Evolutionary conservation across 129 eudicot species (phyloP), one percentile per base, ranked within the genome.

Genomic region (Helianthus annuus): DNA sequence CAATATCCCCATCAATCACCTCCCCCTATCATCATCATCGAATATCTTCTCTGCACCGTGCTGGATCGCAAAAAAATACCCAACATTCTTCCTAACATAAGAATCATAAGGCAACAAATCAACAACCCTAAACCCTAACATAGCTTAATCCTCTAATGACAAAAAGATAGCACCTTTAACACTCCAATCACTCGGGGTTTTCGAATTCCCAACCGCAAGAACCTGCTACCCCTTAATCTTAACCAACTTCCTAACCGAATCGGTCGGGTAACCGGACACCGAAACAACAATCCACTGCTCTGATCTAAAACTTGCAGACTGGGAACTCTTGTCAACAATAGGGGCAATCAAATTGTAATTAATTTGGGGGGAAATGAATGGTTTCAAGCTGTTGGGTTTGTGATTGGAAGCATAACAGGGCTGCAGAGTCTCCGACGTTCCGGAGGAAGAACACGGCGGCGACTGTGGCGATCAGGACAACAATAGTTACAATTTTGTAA

Each of bases 11-110:
- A 81, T 84, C 99, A 57, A 94, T 90, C 13, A 94, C 91, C 32
- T 94, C 91, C 10, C 97, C 19, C 99, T 83, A 86, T 90, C 94
- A 84, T 94, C 99, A 48, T 89, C 91, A 73, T 94, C 99, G 62
- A 80, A 90, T 60, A 60, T 60, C 17, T 60, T 60, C 44, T 60
- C 32, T 10, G 66, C 66, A 5, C 66, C 66, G 5, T 60, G 66
- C 7, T 29, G 66, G 66, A 60, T 60, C 66, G 66, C 66, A 60
- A 60, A 60, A 45, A 60, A 13, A 60, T 60, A 60, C 19, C 66
- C 66, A 6, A 60, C 66, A 60, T 60, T 60, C 42, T 60, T 60
- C 66, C 66, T 60, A 60, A 60, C 66, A 32, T 60, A 60, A 6
- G 66, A 60, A 60, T 60, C 66, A 60, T 60, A 60, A 60, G 66